These are phyloP conservation scores for Aureococcus anophagefferens DNA, from an alignment of 108 stramenopile genomes.

Conservation along the genomic window DNA sequence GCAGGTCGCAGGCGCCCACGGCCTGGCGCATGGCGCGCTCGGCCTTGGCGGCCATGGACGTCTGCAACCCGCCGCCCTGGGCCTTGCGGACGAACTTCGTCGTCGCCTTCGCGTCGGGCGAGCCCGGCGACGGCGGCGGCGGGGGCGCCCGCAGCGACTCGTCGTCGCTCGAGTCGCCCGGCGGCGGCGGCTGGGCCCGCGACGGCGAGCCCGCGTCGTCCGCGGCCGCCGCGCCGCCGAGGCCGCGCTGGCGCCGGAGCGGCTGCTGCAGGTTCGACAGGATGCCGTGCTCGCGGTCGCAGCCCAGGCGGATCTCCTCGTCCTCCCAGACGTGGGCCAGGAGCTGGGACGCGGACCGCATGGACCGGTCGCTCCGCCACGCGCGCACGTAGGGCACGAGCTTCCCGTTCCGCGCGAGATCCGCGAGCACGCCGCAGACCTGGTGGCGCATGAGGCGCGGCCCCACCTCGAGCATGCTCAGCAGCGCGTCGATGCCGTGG, in stretches of 20 bases:
- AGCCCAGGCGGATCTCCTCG: conserved; percentile 32
- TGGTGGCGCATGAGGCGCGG: conserved; percentile 29
- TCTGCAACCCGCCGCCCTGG: neutral
- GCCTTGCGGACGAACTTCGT: neutral
- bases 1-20: conserved; percentile 17
- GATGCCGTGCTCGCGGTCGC: conserved; percentile 19
- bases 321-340: conserved; percentile 33
- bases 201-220: too few species aligned
- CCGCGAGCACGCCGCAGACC: conserved; percentile 22
- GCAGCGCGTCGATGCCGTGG: conserved; percentile 31
- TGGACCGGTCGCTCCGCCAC: conserved; percentile 31
- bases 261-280: conserved; percentile 22
- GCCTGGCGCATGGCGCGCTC: conserved; percentile 19
- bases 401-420: conserved; percentile 27
- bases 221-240: too few species aligned
- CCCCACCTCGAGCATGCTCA: conserved; percentile 34
- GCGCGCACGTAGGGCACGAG: conserved; percentile 27
- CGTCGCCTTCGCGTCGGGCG: neutral
- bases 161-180: too few species aligned
- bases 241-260: conserved; percentile 17
- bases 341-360: conserved; percentile 27
- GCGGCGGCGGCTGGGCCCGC: too few species aligned
- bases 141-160: too few species aligned
- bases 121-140: conserved; percentile 1
- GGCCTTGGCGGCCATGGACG: neutral